Base-by-base conservation (phyloP, 179 eudicot species). In the Drosera spatulata region DNA sequence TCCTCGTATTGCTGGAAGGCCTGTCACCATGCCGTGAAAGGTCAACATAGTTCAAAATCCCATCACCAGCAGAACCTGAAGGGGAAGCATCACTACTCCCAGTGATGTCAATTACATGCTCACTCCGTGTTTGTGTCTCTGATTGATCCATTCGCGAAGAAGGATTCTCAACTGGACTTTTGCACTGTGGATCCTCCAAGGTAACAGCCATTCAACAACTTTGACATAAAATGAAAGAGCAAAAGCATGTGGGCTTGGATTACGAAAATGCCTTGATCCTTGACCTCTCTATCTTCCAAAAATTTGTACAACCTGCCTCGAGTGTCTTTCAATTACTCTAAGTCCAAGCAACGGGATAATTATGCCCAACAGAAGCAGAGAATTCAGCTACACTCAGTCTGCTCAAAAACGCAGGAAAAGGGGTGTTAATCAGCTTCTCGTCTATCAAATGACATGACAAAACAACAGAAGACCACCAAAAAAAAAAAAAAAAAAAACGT, bases 81-180 rank as follows among this genome's bases (percentile, higher is more conserved):
- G 79, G 68, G 38, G 82, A 59, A 2, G 72, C 79, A 15, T 71
- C 79, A 57, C 69, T 15, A 61, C 70, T 75, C 54, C 74, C 69
- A 53, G 79, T 69, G 56, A 75, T 78, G 56, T 78, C 77, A 67
- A 79, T 79, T 54, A 72, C 82, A 61, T 66, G 73, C 55, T 75
- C 82, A 48, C 42, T 50, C 50, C 69, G 77, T 9, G 51, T 69
- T 61, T 61, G 68, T 78, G 71, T 64, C 55, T 68, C 73, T 46
- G 79, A 72, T 57, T 65, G 82, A 59, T 79, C 82, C 80, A 79
- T 79, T 54, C 60, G 37, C 61, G 62, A 53, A 3, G 71, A 44
- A 50, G 71, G 56, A 53, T 60, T 66, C 45, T 65, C 66, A 11
- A 39, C 14, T 50, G 55, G 67, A 3, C 59, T 40, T 56, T 56